phyloP scores from a whole-genome alignment of 1,139 yeast species.

The Nakaseomyces delphensis region DNA sequence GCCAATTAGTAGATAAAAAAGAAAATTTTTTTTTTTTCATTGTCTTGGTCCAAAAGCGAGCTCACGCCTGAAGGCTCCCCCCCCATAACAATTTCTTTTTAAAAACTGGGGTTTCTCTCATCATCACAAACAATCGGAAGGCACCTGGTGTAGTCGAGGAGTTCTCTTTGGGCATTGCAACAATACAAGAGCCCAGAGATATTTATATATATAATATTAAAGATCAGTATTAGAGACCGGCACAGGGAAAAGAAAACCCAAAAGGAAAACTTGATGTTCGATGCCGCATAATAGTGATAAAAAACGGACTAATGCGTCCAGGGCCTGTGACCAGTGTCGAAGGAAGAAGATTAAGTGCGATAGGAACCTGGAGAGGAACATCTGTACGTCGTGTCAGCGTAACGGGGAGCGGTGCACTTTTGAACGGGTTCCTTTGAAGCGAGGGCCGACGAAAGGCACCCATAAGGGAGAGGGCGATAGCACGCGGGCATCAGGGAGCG shows the following conservation, averaged over 20 bases:
- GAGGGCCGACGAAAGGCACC: constrained; percentile 73
- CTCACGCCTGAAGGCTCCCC: no score
- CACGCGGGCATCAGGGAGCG: background rate
- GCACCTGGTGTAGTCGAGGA: no score
- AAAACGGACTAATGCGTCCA: constrained; percentile 29
- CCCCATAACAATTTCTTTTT: no score
- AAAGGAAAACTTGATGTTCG: background rate
- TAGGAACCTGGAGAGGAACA: constrained; percentile 16
- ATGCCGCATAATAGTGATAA: constrained; percentile 9
- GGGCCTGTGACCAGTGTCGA: constrained; percentile 35
- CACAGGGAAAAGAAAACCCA: background rate
- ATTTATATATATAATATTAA: background rate
- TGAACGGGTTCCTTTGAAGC: constrained; percentile 58
- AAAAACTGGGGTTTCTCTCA: no score
- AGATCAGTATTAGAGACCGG: no score
- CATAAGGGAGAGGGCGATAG: background rate
- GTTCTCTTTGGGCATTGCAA: no score
- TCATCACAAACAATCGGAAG: no score
- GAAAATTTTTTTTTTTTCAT: no score
- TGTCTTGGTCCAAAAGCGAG: no score
- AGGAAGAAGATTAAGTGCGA: constrained; percentile 33
- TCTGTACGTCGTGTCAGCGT: constrained; percentile 25
- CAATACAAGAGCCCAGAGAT: background rate
- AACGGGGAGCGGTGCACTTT: constrained; percentile 26
- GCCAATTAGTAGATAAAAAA: no score